Evolutionary conservation across 2,329 filamentous ascomycete genomes (phyloP).

Genomic region (Fusarium oxysporum): DNA sequence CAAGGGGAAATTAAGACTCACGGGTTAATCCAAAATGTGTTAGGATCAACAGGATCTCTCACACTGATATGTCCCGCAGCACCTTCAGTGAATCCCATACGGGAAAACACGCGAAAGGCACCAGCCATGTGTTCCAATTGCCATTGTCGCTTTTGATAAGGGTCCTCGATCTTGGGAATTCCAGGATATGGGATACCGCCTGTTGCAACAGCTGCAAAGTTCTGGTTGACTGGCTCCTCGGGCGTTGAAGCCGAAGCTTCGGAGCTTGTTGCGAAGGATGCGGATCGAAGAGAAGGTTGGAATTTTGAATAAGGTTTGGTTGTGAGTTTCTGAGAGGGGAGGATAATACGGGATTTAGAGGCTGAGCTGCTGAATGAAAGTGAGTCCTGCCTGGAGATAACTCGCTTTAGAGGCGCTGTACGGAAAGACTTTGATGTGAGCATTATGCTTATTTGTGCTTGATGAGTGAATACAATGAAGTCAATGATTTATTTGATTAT

Average conservation of each 20-base stretch:
- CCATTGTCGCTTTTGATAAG: conserved; percentile 54
- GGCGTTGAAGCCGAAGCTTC: conserved; percentile 10
- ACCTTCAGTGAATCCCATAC: conserved; percentile 67
- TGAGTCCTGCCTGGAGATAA: conserved; percentile 15
- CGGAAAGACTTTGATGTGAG: conserved; percentile 17
- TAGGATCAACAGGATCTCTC: conserved; percentile 68
- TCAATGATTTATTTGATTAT: not conserved
- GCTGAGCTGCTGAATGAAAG: conserved; percentile 29
- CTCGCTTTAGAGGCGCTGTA: conserved; percentile 19
- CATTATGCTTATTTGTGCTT: conserved; percentile 17
- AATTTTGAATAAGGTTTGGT: not conserved
- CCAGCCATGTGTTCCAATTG: conserved; percentile 57
- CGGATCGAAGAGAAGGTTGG: not conserved
- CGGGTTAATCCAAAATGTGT: conserved; percentile 75
- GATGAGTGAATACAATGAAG: not conserved
- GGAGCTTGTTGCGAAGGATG: conserved; percentile 38
- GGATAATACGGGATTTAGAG: not conserved
- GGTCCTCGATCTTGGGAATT: conserved; percentile 66
- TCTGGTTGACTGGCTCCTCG: conserved; percentile 30
- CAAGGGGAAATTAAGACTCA: conserved; percentile 15
- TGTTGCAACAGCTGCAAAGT: conserved; percentile 45
- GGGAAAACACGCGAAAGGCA: conserved; percentile 61
- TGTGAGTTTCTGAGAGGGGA: conserved; percentile 4
- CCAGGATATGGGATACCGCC: conserved; percentile 55
- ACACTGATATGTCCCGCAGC: conserved; percentile 74